A percentile compares a stretch with the other conserved stretches of the same genome.
Evolutionary conservation across 345 rosid genomes (phyloP).

Genomic region (Citrus medica): DNA sequence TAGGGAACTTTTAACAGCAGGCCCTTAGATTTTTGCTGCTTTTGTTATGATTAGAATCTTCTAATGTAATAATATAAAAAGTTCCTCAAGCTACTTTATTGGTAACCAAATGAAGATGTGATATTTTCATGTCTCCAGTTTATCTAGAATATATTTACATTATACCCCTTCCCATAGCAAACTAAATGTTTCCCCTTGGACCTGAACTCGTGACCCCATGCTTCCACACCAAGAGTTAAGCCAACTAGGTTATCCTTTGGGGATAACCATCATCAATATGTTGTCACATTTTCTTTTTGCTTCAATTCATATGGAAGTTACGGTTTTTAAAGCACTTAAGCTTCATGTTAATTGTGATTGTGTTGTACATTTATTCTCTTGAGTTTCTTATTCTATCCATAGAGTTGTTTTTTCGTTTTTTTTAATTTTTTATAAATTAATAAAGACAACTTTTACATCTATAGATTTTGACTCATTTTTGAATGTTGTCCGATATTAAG

Average conservation of each 20-base stretch:
- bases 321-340: neutral
- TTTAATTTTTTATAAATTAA: neutral
- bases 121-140: neutral
- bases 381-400: slow-evolving; percentile 1
- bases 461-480: neutral
- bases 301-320: neutral
- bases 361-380: neutral
- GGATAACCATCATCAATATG: neutral
- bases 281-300: neutral
- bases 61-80: neutral
- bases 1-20: neutral
- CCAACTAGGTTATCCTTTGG: too few species aligned
- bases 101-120: neutral
- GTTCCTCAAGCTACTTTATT: neutral
- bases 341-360: slow-evolving; percentile 4
- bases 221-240: too few species aligned
- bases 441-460: neutral
- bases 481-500: neutral
- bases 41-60: slow-evolving; percentile 3
- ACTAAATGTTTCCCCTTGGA: too few species aligned
- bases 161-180: too few species aligned
- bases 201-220: too few species aligned
- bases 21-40: slow-evolving; percentile 7
- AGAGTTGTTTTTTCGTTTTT: neutral
- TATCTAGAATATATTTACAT: neutral